Conservation (phyloP, 768 basidiomycete species). For the Dioszegia hungarica region DNA sequence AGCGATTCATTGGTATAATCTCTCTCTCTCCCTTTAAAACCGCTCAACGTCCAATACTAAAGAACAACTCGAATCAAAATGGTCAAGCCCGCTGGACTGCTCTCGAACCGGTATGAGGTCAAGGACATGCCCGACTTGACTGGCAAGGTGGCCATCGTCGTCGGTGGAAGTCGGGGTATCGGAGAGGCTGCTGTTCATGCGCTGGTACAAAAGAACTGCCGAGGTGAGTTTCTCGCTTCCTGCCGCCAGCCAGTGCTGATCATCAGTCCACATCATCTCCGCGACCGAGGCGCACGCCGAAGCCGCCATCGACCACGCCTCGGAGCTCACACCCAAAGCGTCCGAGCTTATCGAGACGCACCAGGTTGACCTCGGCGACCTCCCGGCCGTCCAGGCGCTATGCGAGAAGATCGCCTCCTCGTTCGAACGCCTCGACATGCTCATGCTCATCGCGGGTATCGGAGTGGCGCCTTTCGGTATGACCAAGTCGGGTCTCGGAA, state of each 20-base stretch:
- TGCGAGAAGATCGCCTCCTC: slow-evolving; percentile 20
- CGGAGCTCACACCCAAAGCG: slow-evolving; percentile 13
- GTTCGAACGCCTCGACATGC: slow-evolving; percentile 33
- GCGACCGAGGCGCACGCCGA: slow-evolving; percentile 41
- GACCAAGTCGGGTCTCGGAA: slow-evolving; percentile 41
- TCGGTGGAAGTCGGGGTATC: slow-evolving; percentile 53
- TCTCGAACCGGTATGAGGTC: slow-evolving; percentile 43
- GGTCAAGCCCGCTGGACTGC: slow-evolving; percentile 37
- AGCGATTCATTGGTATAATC: no score
- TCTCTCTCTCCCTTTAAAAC: no score
- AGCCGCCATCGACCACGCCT: slow-evolving; percentile 31
- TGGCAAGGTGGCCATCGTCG: slow-evolving; percentile 55
- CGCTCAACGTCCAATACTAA: not conserved
- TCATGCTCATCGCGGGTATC: slow-evolving; percentile 44
- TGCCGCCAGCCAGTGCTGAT: not conserved
- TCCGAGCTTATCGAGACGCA: slow-evolving; percentile 24
- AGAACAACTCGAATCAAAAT: no score
- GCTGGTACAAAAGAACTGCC: slow-evolving; percentile 32
- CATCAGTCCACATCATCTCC: slow-evolving; percentile 40
- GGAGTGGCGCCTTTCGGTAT: slow-evolving; percentile 43
- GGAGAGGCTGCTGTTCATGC: slow-evolving; percentile 32
- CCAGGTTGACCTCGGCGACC: slow-evolving; percentile 37
- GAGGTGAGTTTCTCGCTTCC: slow-evolving; percentile 16
- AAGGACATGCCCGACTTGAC: slow-evolving; percentile 54
- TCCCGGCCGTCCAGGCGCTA: slow-evolving; percentile 24